Evolutionary conservation across 2,329 filamentous ascomycete species (phyloP).

Genomic region (Juglanconis juglandina): DNA sequence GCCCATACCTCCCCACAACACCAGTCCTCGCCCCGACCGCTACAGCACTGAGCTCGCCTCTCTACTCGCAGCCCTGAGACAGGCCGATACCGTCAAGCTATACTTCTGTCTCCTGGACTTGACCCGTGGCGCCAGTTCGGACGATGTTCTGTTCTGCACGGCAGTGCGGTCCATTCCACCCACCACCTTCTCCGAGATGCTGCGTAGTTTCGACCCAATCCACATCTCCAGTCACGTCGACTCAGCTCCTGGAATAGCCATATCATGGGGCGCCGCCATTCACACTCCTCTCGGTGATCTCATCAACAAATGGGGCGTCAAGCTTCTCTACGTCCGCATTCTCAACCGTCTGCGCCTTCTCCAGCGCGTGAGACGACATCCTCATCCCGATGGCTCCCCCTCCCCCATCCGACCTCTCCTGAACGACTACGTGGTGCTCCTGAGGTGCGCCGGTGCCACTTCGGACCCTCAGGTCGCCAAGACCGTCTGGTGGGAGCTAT

Average conservation of each 20-base stretch:
- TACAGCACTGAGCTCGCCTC: neutral
- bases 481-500: constrained; percentile 25
- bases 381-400: neutral
- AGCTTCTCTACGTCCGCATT: constrained; percentile 34
- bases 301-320: constrained; percentile 43
- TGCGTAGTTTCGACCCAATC: constrained; percentile 60
- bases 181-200: constrained; percentile 59
- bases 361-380: constrained; percentile 26
- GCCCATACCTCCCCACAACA: neutral
- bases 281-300: constrained; percentile 34
- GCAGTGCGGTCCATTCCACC: constrained; percentile 43
- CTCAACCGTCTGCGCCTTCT: constrained; percentile 10
- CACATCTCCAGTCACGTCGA: constrained; percentile 48
- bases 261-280: constrained; percentile 38
- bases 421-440: constrained; percentile 42
- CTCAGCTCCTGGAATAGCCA: constrained; percentile 36
- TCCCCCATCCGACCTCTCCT: constrained; percentile 26
- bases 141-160: constrained; percentile 22
- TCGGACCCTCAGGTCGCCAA: constrained; percentile 34
- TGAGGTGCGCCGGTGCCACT: constrained; percentile 47
- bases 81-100: constrained; percentile 10
- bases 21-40: neutral
- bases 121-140: neutral
- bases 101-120: constrained; percentile 22
- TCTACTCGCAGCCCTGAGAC: constrained; percentile 12